A percentile compares a stretch with the other conserved stretches of the same genome.
Conservation (phyloP, 176 grass and related monocot genomes). For the Bromus sterilis region DNA sequence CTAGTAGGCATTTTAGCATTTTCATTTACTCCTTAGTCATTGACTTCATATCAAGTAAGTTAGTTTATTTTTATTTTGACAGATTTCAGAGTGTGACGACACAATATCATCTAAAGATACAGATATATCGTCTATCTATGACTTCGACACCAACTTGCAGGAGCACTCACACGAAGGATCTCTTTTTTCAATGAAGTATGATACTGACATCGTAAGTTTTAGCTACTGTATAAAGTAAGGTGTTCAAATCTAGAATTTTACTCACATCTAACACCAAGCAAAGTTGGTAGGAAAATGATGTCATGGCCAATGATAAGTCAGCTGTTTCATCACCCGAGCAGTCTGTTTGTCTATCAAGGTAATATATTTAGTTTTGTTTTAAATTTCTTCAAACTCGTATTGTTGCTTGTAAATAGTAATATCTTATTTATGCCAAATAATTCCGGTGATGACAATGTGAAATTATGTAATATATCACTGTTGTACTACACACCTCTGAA, state of each 20-base stretch:
- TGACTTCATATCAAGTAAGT: neutral
- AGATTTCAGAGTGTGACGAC: slow-evolving; percentile 72
- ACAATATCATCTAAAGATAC: slow-evolving; percentile 41
- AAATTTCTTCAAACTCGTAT: neutral
- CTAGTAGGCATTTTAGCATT: slow-evolving; percentile 38
- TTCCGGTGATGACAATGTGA: neutral
- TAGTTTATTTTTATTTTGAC: neutral
- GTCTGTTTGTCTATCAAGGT: slow-evolving; percentile 30
- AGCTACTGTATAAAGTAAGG: neutral
- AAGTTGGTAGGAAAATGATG: slow-evolving; percentile 64
- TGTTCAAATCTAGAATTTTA: slow-evolving; percentile 7
- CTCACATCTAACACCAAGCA: slow-evolving; percentile 39
- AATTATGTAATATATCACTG: neutral
- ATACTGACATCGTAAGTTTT: slow-evolving; percentile 50
- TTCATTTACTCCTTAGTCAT: neutral
- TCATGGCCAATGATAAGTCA: slow-evolving; percentile 33
- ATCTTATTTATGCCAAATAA: neutral
- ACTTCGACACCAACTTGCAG: slow-evolving; percentile 40
- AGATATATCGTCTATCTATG: slow-evolving; percentile 40
- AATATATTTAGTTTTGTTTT: neutral
- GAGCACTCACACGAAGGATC: slow-evolving; percentile 40
- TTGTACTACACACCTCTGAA: neutral
- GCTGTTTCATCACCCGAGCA: slow-evolving; percentile 37
- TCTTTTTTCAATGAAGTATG: slow-evolving; percentile 39
- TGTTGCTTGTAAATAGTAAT: neutral